Evolutionary conservation across 176 grass and related monocot genomes (phyloP).

Genomic region (Rhynchospora tenuis): DNA sequence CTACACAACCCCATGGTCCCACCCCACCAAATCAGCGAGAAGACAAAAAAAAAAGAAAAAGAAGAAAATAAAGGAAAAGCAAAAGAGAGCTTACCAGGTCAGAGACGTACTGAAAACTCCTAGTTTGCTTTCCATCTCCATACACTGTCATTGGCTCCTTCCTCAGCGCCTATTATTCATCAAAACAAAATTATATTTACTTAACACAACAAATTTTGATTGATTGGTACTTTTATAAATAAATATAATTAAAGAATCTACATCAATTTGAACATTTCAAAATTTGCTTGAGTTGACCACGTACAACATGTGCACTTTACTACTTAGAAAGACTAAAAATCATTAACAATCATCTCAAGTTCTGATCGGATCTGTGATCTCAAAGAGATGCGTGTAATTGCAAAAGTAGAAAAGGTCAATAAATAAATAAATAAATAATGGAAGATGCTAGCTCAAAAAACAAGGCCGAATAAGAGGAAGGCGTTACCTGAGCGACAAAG

Average conservation of each 20-base stretch:
- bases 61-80: background rate
- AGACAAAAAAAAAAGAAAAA: background rate
- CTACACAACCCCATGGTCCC: background rate
- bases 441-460: background rate
- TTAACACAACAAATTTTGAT: background rate
- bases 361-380: background rate
- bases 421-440: background rate
- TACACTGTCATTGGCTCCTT: conserved; percentile 96
- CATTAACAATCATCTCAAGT: background rate
- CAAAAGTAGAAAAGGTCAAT: background rate
- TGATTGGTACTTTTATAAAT: background rate
- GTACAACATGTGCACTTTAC: background rate
- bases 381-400: background rate
- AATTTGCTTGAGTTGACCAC: background rate
- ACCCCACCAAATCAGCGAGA: background rate
- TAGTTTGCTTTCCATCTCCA: conserved; percentile 95
- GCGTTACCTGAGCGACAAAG: conserved; percentile 78
- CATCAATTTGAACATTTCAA: background rate
- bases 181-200: background rate
- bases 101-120: conserved; percentile 99
- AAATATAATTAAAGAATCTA: background rate
- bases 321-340: background rate
- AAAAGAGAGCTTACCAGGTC: conserved; percentile 67
- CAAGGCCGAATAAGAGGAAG: background rate
- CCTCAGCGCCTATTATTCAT: conserved; percentile 55